Conservation (phyloP, 768 basidiomycete species). For the Trametes cubensis region DNA sequence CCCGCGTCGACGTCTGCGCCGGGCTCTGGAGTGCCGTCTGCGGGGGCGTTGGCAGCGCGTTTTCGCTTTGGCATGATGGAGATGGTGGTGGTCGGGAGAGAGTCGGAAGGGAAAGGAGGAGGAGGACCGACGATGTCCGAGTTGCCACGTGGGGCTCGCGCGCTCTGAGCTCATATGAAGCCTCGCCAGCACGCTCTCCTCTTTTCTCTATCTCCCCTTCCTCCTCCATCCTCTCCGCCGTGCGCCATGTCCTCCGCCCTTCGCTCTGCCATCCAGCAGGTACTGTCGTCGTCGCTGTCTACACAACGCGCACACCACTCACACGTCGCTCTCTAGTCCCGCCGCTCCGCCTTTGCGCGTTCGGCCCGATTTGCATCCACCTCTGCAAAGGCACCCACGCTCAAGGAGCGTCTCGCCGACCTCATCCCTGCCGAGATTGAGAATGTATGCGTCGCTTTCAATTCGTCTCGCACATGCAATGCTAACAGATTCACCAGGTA, state of each 20-base stretch:
- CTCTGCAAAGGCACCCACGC: conserved; percentile 64
- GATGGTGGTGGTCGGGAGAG: conserved; percentile 5
- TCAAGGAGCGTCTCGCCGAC: conserved; percentile 92
- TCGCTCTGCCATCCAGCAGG: conserved; percentile 40
- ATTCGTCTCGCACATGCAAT: background rate
- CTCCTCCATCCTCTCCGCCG: conserved; percentile 4
- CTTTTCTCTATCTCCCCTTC: conserved; percentile 10
- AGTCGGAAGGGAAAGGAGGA: conserved; percentile 15
- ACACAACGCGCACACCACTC: conserved; percentile 1
- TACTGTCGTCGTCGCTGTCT: conserved; percentile 35
- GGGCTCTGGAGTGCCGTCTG: background rate
- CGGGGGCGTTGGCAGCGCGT: conserved; percentile 19
- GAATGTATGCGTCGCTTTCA: conserved; percentile 46
- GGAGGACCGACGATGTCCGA: conserved; percentile 23
- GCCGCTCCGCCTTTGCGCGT: conserved; percentile 49
- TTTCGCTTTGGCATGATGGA: conserved; percentile 38
- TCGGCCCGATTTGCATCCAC: conserved; percentile 68
- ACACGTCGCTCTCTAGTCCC: conserved; percentile 44
- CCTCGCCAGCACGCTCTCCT: conserved; percentile 19
- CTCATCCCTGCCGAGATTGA: conserved; percentile 89
- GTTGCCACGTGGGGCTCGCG: conserved; percentile 24
- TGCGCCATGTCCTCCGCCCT: conserved; percentile 34
- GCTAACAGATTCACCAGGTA: conserved; percentile 50
- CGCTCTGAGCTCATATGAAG: conserved; percentile 25
- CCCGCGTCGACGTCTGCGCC: background rate